A percentile compares a stretch with the other conserved stretches of the same genome.
phyloP scores from a whole-genome alignment of 1,139 yeast genomes.

The Zygotorulaspora mrakii region DNA sequence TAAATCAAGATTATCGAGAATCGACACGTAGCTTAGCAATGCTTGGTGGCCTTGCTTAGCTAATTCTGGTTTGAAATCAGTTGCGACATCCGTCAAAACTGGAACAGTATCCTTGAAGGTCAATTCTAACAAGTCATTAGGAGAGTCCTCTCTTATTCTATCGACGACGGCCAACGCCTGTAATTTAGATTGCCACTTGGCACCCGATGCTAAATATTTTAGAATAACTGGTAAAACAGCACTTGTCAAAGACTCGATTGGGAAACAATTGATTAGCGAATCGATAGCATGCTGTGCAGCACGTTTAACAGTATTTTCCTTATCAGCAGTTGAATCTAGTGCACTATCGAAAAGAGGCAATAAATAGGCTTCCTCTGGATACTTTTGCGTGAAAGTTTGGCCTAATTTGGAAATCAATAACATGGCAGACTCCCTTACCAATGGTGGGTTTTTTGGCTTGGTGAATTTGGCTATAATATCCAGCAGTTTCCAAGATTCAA shows the following conservation, averaged over 20 bases:
- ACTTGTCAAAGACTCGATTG: constrained; percentile 76
- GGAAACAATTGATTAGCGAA: constrained; percentile 62
- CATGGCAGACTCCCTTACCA: constrained; percentile 73
- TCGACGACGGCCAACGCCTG: constrained; percentile 75
- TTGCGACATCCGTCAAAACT: constrained; percentile 78
- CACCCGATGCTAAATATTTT: constrained; percentile 66
- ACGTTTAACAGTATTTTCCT: constrained; percentile 79
- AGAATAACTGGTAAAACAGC: constrained; percentile 60
- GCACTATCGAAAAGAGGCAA: constrained; percentile 54
- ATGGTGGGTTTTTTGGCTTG: constrained; percentile 69
- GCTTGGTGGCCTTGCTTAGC: constrained; percentile 78
- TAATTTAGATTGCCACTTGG: constrained; percentile 90
- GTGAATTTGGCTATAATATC: constrained; percentile 62
- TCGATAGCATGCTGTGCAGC: constrained; percentile 73
- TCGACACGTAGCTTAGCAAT: constrained; percentile 67
- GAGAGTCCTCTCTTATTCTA: constrained; percentile 70
- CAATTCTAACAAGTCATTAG: constrained; percentile 80
- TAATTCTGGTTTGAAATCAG: constrained; percentile 94
- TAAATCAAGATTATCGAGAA: constrained; percentile 88
- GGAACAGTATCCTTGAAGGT: constrained; percentile 80
- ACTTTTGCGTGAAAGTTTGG: constrained; percentile 57
- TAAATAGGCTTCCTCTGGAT: constrained; percentile 74
- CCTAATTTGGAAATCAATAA: constrained; percentile 66
- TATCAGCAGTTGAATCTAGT: constrained; percentile 71
- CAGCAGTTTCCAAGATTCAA: constrained; percentile 61